phyloP scores from a whole-genome alignment of 169 alveolate species.

The Plasmodium blacklocki region DNA sequence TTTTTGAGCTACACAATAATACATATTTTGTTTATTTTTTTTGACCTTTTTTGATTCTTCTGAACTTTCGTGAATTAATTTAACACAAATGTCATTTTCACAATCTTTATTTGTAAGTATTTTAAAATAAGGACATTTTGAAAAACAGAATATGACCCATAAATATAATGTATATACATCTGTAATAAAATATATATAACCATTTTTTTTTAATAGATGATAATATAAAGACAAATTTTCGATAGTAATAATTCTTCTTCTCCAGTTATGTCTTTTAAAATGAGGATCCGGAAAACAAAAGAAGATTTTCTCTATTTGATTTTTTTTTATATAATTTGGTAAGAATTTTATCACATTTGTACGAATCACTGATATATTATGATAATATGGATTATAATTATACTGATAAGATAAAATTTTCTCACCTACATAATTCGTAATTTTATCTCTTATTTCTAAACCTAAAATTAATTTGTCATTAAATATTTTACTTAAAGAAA shows the following conservation, averaged over 20 bases:
- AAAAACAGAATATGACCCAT: constrained; percentile 84
- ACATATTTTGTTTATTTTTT: constrained; percentile 75
- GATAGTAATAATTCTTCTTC: constrained; percentile 88
- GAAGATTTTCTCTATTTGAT: constrained; percentile 87
- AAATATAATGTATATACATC: constrained; percentile 88
- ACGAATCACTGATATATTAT: constrained; percentile 87
- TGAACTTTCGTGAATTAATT: constrained; percentile 76
- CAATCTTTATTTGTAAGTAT: constrained; percentile 64
- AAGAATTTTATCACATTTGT: constrained; percentile 92
- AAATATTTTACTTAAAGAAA: constrained; percentile 84
- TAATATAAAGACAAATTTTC: constrained; percentile 84
- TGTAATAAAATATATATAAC: constrained; percentile 85
- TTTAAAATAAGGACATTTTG: constrained; percentile 79
- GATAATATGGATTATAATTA: constrained; percentile 75
- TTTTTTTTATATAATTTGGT: constrained; percentile 89
- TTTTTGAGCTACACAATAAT: constrained; percentile 75
- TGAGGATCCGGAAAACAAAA: constrained; percentile 95
- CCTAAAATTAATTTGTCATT: constrained; percentile 87
- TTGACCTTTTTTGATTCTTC: constrained; percentile 80
- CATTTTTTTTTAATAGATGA: constrained; percentile 79
- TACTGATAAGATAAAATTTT: constrained; percentile 85
- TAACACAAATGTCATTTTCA: constrained; percentile 76
- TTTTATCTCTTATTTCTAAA: constrained; percentile 92
- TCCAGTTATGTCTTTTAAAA: constrained; percentile 90
- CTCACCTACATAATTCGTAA: constrained; percentile 91